Conservation (phyloP, 2,329 filamentous ascomycete genomes). For the Fusarium scirpi region DNA sequence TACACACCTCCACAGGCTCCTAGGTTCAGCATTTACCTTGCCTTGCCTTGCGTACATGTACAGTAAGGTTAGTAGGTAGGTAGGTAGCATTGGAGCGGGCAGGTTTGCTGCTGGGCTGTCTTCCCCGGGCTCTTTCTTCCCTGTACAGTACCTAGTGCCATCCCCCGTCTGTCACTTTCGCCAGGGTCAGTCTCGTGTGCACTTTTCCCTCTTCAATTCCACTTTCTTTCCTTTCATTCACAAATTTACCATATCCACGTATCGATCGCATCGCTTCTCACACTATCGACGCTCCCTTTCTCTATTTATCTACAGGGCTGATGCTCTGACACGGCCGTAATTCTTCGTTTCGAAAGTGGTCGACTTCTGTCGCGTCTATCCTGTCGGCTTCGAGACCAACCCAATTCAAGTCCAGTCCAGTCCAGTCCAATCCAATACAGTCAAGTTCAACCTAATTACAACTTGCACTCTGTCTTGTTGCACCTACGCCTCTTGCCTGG, state of each 20-base stretch:
- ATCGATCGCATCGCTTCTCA: conserved; percentile 12
- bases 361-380: conserved; percentile 26
- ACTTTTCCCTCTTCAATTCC: conserved; percentile 37
- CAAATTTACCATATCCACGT: conserved; percentile 22
- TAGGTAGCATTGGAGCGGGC: neutral
- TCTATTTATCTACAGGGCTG: conserved; percentile 19
- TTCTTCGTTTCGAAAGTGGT: conserved; percentile 1
- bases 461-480: conserved; percentile 6
- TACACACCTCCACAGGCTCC: neutral
- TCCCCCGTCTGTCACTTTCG: conserved; percentile 22
- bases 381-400: neutral
- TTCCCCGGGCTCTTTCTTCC: conserved; percentile 23
- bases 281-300: neutral
- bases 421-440: neutral
- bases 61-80: neutral
- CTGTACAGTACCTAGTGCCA: conserved; percentile 7
- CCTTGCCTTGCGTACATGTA: neutral
- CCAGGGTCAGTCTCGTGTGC: conserved; percentile 34
- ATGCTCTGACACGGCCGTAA: conserved; percentile 37
- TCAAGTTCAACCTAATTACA: conserved; percentile 2
- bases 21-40: neutral
- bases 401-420: neutral
- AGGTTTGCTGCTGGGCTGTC: conserved; percentile 10
- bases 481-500: conserved; percentile 20
- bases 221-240: conserved; percentile 23